A percentile compares a stretch with the other conserved stretches of the same genome.
Conservation (phyloP, 305 asterid genomes). For the Andrographis paniculata region DNA sequence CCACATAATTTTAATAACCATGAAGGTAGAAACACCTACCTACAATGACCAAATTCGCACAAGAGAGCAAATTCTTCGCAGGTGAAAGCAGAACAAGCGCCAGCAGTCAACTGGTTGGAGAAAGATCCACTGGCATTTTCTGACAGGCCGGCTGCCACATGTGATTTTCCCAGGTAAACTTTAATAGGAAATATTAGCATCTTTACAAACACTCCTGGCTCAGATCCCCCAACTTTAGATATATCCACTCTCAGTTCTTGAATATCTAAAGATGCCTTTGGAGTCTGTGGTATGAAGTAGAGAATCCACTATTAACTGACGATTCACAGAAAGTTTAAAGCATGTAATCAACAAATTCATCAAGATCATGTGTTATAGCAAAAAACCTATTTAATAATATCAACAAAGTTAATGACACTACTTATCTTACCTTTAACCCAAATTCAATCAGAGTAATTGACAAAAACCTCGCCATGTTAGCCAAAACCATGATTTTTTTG, state of each 20-base stretch:
- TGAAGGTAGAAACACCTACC: conserved; percentile 39
- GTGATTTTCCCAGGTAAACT: conserved; percentile 63
- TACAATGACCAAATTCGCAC: conserved; percentile 85
- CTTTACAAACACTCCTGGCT: conserved; percentile 72
- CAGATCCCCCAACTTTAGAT: conserved; percentile 90
- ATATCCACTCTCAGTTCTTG: conserved; percentile 83
- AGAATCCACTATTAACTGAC: background rate
- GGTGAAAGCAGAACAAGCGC: conserved; percentile 67
- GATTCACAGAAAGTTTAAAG: conserved; percentile 3
- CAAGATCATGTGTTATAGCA: conserved; percentile 1
- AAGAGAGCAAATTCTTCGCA: conserved; percentile 83
- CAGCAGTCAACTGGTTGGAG: conserved; percentile 41
- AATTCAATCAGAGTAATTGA: conserved; percentile 80
- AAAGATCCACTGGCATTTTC: conserved; percentile 39
- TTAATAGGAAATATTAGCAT: conserved; percentile 69
- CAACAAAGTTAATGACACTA: conserved; percentile 8
- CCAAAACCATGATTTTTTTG: conserved; percentile 50
- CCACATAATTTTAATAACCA: conserved; percentile 4
- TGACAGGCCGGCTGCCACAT: conserved; percentile 38
- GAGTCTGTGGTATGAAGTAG: conserved; percentile 52
- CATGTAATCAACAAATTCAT: conserved; percentile 13
- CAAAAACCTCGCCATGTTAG: conserved; percentile 87
- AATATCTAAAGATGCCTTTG: conserved; percentile 78
- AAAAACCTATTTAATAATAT: background rate
- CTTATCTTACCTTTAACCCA: conserved; percentile 62